Percentiles rank a stretch among this genome's conserved stretches.
Evolutionary conservation across 2,329 filamentous ascomycete species (phyloP).

Genomic region (Pseudogymnoascus sp.): DNA sequence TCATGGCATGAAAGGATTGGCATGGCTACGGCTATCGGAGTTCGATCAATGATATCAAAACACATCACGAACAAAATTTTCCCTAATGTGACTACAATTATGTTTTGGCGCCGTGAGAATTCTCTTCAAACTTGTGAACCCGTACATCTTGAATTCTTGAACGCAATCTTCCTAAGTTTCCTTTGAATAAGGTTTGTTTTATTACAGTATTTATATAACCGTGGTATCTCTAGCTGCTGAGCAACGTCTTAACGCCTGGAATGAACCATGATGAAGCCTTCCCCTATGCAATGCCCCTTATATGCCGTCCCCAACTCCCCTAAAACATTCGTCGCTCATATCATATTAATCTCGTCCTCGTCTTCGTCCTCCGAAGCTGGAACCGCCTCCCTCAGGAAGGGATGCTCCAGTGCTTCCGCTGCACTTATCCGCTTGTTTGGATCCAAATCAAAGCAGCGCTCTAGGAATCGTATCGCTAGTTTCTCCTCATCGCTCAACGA

Average conservation of each 20-base stretch:
- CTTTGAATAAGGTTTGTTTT: not conserved
- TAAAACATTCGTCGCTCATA: conserved; percentile 34
- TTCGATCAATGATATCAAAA: conserved; percentile 10
- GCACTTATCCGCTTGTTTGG: conserved; percentile 68
- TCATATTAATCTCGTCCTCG: conserved; percentile 46
- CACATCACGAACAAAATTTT: conserved; percentile 6
- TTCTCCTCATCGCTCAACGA: conserved; percentile 60
- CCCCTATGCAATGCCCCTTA: conserved; percentile 5
- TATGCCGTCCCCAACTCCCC: conserved; percentile 11
- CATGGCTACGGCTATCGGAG: conserved; percentile 15
- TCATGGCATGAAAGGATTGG: conserved; percentile 17
- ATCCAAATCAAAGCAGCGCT: conserved; percentile 68
- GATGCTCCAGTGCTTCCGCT: conserved; percentile 63
- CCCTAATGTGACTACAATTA: not conserved
- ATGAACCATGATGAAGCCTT: not conserved
- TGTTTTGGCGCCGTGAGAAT: not conserved
- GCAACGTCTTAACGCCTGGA: conserved; percentile 16
- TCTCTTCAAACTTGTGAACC: not conserved
- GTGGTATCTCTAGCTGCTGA: conserved; percentile 13
- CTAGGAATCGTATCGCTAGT: conserved; percentile 65
- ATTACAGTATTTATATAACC: conserved; percentile 4
- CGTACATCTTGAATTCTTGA: not conserved
- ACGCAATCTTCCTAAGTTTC: not conserved
- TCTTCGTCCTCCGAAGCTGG: conserved; percentile 32
- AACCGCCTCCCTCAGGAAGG: conserved; percentile 49